These are phyloP conservation scores for Citropsis articulata DNA, from an alignment of 345 rosid species.

Conservation along the genomic window DNA sequence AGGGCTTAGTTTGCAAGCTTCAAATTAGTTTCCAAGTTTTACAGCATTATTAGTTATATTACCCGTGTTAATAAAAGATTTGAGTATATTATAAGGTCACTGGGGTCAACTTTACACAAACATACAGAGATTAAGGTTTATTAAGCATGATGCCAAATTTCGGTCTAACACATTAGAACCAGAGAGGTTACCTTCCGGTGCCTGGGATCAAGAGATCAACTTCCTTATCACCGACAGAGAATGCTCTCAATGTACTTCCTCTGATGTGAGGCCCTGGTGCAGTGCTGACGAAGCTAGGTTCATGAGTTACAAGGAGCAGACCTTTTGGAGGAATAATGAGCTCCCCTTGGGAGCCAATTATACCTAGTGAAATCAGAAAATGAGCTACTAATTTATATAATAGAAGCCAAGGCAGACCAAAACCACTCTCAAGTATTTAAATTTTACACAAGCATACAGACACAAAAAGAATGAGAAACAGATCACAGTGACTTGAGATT, in stretches of 20 bases:
- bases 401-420: not conserved
- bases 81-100: not conserved
- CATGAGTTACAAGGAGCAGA: slow-evolving; percentile 51
- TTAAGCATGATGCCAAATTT: not conserved
- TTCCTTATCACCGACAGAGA: slow-evolving; percentile 50
- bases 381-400: slow-evolving; percentile 10
- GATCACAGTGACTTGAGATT: not conserved
- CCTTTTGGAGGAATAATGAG: slow-evolving; percentile 41
- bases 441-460: not conserved
- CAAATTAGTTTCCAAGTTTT: not conserved
- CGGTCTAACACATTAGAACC: not conserved
- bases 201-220: slow-evolving; percentile 62
- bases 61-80: not conserved
- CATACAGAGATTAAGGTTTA: not conserved
- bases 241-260: slow-evolving; percentile 51
- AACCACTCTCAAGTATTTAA: not conserved
- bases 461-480: not conserved
- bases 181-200: slow-evolving; percentile 42
- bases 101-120: not conserved
- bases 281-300: slow-evolving; percentile 44
- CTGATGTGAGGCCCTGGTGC: slow-evolving; percentile 61
- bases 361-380: slow-evolving; percentile 26
- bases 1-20: not conserved
- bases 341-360: slow-evolving; percentile 30
- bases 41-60: not conserved